Base-by-base conservation (phyloP, 169 alveolate genomes). In the Theileria equi region DNA sequence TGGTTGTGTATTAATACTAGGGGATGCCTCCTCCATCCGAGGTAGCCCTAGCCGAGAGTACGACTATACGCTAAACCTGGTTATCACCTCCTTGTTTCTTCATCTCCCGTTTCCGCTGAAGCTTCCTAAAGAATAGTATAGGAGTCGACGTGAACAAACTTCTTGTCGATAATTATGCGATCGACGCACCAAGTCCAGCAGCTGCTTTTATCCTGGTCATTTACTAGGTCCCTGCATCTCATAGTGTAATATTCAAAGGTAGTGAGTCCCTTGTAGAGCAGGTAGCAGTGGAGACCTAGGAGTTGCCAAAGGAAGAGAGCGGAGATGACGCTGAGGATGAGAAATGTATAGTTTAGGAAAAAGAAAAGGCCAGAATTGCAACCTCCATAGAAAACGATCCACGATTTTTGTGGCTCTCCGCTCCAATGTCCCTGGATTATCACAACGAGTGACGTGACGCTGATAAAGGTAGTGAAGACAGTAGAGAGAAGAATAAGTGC, bases 191-290 rank as follows among this genome's bases (percentile, higher is more conserved):
- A n/a, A n/a, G n/a, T n/a, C n/a, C n/a, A n/a, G n/a, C n/a, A n/a
- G n/a, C n/a, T n/a, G n/a, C n/a, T n/a, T n/a, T n/a, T n/a, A n/a
- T n/a, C n/a, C n/a, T n/a, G n/a, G n/a, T n/a, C n/a, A 38, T 38
- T 13, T 38, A 38, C 45, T 13, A 38, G n/a, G n/a, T 55, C 77
- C 17, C 57, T 44, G 11, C 73, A 74, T 38, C 71, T 72, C 73
- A 62, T 73, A 21, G 73, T 64, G 50, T 69, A 74, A 40, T 82
- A 82, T 40, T 82, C 90, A 28, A 77, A 82, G 1, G 90, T 82
- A n/a, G 90, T 82, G 65, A 82, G 50, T 19, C 62, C 68, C 43
- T 78, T 78, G 45, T 74, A 65, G 19, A 58, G 63, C 35, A 82
- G 70, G 40, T 71, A 82, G 34, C 72, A 71, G 43, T 82, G 90